Base-by-base conservation (phyloP, 177 flowering plant species). In the Tripterygium wilfordii region DNA sequence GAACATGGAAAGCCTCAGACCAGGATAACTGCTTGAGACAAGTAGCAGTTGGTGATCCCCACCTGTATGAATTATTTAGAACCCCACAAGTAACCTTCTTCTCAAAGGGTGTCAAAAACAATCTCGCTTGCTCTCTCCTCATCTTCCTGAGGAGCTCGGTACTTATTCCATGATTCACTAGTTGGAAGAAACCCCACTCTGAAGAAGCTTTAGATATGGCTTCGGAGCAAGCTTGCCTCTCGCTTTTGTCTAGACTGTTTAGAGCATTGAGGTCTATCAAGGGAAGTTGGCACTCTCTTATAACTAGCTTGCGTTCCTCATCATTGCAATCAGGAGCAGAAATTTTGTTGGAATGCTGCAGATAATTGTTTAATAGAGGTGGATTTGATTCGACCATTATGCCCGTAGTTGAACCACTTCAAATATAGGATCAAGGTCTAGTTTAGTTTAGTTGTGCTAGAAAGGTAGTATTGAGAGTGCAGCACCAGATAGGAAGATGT, bases 1-100 rank as follows among this genome's bases (percentile, higher is more conserved):
- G 83, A 45, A 86, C 45, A 42, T 81, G 96, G 48, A 86, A 86
- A 33, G 91, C 88, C 50, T 86, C 96, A 30, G 83, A 77, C 91
- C 96, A 86, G 2, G 88, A 83, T 58, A 79, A 72, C 43, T 83
- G 78, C 22, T 51, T 47, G 3, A 67, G 57, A 42, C 52, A 57
- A n/a, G 68, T 83, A 23, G 96, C 96, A 1, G 74, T 58, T 1
- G 81, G 73, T 2, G 60, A 70, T 2, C 96, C 96, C 91, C 88
- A 86, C 62, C 83, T 61, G 58, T 86, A 86, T 7, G 85, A 74
- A 31, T 74, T 70, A 38, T 79, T 64, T 26, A 83, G 35, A 15
- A 79, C 66, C 26, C 74, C 70, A 46, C 67, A 53, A 27, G 51
- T 61, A 5, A 66, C 43, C 45, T 83, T 83, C 45, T 14, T 69